These are phyloP conservation scores for Trypethelium eluteriae DNA, from an alignment of 495 filamentous ascomycete genomes.

Conservation along the genomic window DNA sequence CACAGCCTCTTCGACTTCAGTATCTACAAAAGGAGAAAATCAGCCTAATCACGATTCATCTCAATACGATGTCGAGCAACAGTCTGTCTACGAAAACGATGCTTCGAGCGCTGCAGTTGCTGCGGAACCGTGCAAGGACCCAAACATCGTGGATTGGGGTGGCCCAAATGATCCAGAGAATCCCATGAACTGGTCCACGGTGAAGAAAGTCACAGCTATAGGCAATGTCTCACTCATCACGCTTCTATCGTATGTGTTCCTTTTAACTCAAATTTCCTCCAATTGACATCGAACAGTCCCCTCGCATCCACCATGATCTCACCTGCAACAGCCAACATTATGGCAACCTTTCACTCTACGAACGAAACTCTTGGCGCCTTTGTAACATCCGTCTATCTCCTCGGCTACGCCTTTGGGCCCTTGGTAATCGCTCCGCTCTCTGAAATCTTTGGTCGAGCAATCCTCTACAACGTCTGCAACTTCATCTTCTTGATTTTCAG, in stretches of 20 bases:
- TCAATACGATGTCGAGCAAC: neutral
- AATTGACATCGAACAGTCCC: conserved; percentile 15
- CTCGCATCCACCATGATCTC: conserved; percentile 38
- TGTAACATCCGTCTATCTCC: conserved; percentile 38
- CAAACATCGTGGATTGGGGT: conserved; percentile 10
- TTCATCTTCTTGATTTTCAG: conserved; percentile 49
- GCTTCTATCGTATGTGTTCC: conserved; percentile 27
- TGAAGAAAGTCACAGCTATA: conserved; percentile 41
- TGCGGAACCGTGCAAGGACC: neutral
- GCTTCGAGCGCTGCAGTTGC: neutral
- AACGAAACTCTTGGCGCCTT: conserved; percentile 29
- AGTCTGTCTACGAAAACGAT: neutral
- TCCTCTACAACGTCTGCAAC: conserved; percentile 48
- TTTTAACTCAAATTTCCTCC: neutral
- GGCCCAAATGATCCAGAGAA: conserved; percentile 35
- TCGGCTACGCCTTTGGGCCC: conserved; percentile 51
- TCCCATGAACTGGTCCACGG: conserved; percentile 40
- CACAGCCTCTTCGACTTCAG: neutral
- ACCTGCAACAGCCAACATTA: conserved; percentile 34
- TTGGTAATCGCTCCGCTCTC: conserved; percentile 55
- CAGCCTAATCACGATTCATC: neutral
- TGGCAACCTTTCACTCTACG: conserved; percentile 27
- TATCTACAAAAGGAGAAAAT: neutral
- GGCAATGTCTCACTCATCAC: conserved; percentile 34
- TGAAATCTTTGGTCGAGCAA: conserved; percentile 55